Conservation (phyloP, 2,329 filamentous ascomycete genomes). For the Xenosphaeropsis pyriputrescens region DNA sequence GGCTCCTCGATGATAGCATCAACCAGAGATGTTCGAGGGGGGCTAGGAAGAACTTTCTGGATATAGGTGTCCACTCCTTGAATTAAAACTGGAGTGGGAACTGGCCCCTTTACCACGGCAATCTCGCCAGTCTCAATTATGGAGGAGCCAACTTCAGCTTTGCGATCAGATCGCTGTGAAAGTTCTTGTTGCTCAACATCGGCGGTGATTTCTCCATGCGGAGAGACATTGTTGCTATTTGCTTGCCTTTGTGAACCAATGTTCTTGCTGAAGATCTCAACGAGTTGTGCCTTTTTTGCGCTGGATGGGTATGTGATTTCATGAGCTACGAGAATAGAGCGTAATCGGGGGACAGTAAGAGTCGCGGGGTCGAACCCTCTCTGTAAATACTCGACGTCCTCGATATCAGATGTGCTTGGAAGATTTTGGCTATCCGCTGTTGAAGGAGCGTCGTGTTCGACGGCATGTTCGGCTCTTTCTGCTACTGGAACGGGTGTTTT, state of each 20-base stretch:
- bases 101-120: conserved; percentile 5
- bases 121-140: neutral
- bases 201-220: too few species aligned
- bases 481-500: too few species aligned
- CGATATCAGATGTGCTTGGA: conserved; percentile 43
- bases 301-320: conserved; percentile 74
- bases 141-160: too few species aligned
- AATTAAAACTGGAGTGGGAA: conserved; percentile 14
- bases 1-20: too few species aligned
- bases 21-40: too few species aligned
- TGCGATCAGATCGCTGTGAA: too few species aligned
- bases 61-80: conserved; percentile 4
- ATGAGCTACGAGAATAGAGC: conserved; percentile 83
- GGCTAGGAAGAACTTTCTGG: too few species aligned
- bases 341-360: conserved; percentile 76
- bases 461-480: too few species aligned
- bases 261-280: conserved; percentile 69
- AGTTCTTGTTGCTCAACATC: too few species aligned
- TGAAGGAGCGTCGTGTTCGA: too few species aligned
- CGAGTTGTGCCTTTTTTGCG: conserved; percentile 80
- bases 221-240: too few species aligned
- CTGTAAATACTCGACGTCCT: conserved; percentile 66
- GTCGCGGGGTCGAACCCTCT: conserved; percentile 71
- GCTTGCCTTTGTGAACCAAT: conserved; percentile 47
- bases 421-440: neutral